These are phyloP conservation scores for Salix viminalis DNA, from an alignment of 345 rosid species.

Conservation along the genomic window DNA sequence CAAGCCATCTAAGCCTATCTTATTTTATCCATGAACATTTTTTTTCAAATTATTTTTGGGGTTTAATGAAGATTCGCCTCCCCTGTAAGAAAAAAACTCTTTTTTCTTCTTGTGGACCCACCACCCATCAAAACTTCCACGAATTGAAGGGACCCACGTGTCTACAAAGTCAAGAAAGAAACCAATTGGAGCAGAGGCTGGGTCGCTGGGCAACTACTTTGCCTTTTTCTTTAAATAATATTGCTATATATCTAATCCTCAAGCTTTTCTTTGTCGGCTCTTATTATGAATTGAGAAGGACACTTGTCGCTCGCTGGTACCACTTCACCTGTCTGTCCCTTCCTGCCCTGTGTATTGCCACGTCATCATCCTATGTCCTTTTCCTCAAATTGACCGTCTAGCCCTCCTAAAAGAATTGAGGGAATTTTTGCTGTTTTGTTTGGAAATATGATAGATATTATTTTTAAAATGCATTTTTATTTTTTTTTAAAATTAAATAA, in stretches of 20 bases:
- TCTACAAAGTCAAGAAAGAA: conserved; percentile 40
- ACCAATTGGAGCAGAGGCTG: conserved; percentile 42
- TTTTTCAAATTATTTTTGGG: not conserved
- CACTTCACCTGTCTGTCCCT: conserved; percentile 14
- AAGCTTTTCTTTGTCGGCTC: conserved; percentile 39
- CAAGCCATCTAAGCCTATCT: not conserved
- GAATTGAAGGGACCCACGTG: conserved; percentile 42
- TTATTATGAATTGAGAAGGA: conserved; percentile 6
- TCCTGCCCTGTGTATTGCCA: conserved; percentile 6
- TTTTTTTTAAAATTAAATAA: too few species aligned
- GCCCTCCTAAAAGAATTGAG: not conserved
- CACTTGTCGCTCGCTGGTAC: conserved; percentile 23
- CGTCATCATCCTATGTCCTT: conserved; percentile 11
- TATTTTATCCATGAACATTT: not conserved
- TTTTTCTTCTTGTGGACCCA: conserved; percentile 17
- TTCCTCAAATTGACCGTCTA: conserved; percentile 1
- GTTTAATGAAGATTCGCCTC: conserved; percentile 38
- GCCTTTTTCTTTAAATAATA: conserved; percentile 31
- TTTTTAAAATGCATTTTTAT: too few species aligned
- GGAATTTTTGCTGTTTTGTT: too few species aligned
- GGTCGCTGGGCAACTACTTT: conserved; percentile 30
- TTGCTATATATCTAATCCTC: conserved; percentile 24
- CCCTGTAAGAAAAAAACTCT: not conserved
- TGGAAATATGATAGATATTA: too few species aligned
- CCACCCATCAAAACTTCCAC: conserved; percentile 33